Evolutionary conservation across 352 stramenopile species (phyloP).

Genomic region (Globisporangium cederbergense): DNA sequence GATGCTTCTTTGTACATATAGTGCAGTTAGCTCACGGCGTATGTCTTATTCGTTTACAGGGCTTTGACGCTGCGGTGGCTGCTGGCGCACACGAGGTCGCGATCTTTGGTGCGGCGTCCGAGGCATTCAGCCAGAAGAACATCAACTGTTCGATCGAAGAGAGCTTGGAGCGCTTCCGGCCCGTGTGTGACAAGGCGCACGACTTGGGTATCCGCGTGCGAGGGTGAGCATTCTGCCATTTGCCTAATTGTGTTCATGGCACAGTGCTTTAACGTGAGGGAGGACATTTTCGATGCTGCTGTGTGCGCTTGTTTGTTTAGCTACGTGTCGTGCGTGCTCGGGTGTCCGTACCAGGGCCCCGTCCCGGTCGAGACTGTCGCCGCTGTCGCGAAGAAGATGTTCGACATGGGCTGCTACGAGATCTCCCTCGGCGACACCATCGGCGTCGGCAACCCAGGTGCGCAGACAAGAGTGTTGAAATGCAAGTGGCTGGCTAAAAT

Average conservation of each 20-base stretch:
- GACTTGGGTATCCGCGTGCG: conserved; percentile 84
- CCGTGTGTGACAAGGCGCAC: conserved; percentile 82
- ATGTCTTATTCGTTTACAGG: conserved; percentile 25
- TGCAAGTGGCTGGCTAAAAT: neutral
- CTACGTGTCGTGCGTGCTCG: conserved; percentile 96
- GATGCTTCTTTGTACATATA: neutral
- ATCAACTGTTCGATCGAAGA: conserved; percentile 97
- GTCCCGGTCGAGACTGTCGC: conserved; percentile 86
- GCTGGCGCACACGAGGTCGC: conserved; percentile 91
- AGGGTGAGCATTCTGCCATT: conserved; percentile 38
- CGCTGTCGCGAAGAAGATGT: conserved; percentile 73
- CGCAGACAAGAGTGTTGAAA: neutral
- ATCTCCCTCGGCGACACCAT: conserved; percentile 95
- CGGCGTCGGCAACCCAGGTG: conserved; percentile 87
- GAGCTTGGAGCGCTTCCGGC: conserved; percentile 91
- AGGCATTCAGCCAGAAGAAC: conserved; percentile 95
- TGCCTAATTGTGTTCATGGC: neutral
- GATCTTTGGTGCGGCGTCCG: conserved; percentile 95
- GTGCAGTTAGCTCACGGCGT: neutral
- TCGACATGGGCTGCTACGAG: conserved; percentile 95
- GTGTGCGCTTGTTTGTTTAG: conserved; percentile 21
- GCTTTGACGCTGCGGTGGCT: conserved; percentile 84
- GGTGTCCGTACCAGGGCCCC: conserved; percentile 93
- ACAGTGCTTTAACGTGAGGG: neutral
- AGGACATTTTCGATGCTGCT: neutral